Evolutionary conservation across 805 yeast species (phyloP).

Genomic region (Myxozyma sirexii): DNA sequence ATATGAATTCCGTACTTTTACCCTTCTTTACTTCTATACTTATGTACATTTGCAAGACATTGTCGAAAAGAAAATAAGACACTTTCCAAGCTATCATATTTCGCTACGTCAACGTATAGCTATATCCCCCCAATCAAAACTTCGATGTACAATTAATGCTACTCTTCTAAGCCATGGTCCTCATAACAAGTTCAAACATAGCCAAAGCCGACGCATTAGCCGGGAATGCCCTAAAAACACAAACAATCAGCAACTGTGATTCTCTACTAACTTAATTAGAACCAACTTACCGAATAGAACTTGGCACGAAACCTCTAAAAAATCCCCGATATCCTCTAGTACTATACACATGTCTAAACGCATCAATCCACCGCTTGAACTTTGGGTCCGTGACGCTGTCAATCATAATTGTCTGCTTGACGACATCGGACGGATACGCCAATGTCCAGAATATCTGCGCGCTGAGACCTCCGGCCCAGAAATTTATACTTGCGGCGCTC

Average conservation of each 20-base stretch:
- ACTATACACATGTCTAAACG: constrained; percentile 68
- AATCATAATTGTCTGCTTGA: constrained; percentile 82
- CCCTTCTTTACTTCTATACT: no score
- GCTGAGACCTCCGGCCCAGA: constrained; percentile 89
- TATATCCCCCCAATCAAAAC: no score
- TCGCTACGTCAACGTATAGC: no score
- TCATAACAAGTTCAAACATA: constrained; percentile 48
- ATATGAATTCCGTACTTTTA: no score
- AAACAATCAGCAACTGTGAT: background rate
- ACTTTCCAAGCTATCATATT: no score
- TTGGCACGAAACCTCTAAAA: constrained; percentile 78
- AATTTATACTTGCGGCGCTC: constrained; percentile 72
- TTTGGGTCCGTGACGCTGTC: constrained; percentile 73
- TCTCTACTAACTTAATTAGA: no score
- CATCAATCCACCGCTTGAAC: constrained; percentile 70
- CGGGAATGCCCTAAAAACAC: constrained; percentile 78
- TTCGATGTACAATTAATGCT: no score
- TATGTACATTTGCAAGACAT: no score
- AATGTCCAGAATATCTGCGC: constrained; percentile 82
- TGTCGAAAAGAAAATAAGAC: no score
- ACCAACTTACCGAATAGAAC: constrained; percentile 47
- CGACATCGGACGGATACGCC: constrained; percentile 88
- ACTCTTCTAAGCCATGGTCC: constrained; percentile 18
- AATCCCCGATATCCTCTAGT: constrained; percentile 61
- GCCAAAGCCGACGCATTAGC: constrained; percentile 93